Percentiles rank a stretch among this genome's conserved stretches.
phyloP scores from a whole-genome alignment of 805 yeast genomes.

The Spathaspora boniae region DNA sequence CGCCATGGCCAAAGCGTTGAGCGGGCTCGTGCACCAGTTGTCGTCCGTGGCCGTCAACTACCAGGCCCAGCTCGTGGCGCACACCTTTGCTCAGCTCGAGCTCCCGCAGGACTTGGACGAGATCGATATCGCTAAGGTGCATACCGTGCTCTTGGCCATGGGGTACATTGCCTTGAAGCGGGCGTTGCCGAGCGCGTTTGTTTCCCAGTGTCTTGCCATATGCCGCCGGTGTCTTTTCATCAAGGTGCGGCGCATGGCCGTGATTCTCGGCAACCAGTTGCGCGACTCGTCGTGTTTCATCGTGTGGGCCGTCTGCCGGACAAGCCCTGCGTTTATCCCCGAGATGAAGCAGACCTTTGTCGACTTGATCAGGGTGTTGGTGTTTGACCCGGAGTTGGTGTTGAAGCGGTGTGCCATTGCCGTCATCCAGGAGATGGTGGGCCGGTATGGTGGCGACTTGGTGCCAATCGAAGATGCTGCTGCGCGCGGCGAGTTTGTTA shows the following conservation, averaged over 20 bases:
- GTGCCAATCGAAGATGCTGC: slow-evolving; percentile 20
- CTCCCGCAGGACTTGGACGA: slow-evolving; percentile 22
- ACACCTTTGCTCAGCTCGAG: slow-evolving; percentile 31
- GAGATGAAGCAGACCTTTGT: slow-evolving; percentile 13
- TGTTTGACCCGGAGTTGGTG: slow-evolving; percentile 71
- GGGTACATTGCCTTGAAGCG: slow-evolving; percentile 42
- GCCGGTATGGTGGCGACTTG: slow-evolving; percentile 57
- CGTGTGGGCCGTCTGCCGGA: slow-evolving; percentile 70
- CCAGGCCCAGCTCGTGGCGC: slow-evolving; percentile 39
- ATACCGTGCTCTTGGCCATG: slow-evolving; percentile 54
- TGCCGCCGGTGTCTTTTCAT: slow-evolving; percentile 48
- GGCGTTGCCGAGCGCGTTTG: slow-evolving; percentile 18
- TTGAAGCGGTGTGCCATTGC: slow-evolving; percentile 83
- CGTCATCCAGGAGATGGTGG: slow-evolving; percentile 80
- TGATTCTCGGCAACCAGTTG: slow-evolving; percentile 60
- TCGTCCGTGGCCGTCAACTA: slow-evolving; percentile 32
- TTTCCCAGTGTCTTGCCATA: slow-evolving; percentile 31
- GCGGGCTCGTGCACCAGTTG: slow-evolving; percentile 41
- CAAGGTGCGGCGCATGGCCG: slow-evolving; percentile 52
- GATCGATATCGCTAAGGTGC: slow-evolving; percentile 45
- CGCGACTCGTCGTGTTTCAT: slow-evolving; percentile 85
- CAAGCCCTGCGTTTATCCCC: slow-evolving; percentile 15
- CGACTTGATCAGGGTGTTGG: slow-evolving; percentile 48
- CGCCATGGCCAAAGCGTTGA: slow-evolving; percentile 62
- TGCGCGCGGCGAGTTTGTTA: slow-evolving; percentile 31